Percentiles rank a stretch among this genome's conserved stretches.
These are phyloP conservation scores for Alternaria arborescens DNA, from an alignment of 2,329 filamentous ascomycete genomes.

Conservation along the genomic window DNA sequence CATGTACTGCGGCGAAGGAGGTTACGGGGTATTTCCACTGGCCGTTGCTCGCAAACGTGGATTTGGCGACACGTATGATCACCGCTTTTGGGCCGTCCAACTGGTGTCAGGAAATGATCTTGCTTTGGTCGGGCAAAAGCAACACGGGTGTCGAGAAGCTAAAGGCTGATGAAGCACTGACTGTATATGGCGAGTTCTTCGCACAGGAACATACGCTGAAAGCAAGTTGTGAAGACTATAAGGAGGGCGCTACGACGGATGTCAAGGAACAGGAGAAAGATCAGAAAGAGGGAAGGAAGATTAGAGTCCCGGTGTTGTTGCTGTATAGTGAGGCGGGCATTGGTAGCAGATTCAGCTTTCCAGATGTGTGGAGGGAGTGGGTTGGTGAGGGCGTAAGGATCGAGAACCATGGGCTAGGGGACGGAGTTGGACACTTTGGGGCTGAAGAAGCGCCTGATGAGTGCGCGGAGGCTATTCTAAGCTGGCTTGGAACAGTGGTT, in stretches of 20 bases:
- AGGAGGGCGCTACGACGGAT: conserved; percentile 62
- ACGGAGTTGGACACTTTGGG: conserved; percentile 65
- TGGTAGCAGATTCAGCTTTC: conserved; percentile 60
- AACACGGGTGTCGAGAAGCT: conserved; percentile 17
- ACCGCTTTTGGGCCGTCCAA: conserved; percentile 55
- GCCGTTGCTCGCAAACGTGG: conserved; percentile 65
- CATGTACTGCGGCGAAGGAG: conserved; percentile 53
- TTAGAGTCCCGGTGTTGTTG: conserved; percentile 59
- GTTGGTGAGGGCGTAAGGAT: conserved; percentile 57
- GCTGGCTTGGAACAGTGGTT: not conserved
- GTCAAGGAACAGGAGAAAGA: conserved; percentile 61
- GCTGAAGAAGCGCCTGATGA: conserved; percentile 62
- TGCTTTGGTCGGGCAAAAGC: conserved; percentile 50
- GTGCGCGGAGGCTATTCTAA: conserved; percentile 41
- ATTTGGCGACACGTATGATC: conserved; percentile 62
- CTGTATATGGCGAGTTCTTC: conserved; percentile 56
- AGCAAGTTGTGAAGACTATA: conserved; percentile 65
- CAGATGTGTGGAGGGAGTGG: conserved; percentile 60
- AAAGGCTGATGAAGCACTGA: conserved; percentile 43
- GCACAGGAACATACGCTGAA: conserved; percentile 55
- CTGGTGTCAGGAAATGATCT: conserved; percentile 47
- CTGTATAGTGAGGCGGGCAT: conserved; percentile 62
- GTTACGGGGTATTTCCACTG: conserved; percentile 64
- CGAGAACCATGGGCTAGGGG: conserved; percentile 58
- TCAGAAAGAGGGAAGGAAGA: conserved; percentile 53